Evolutionary conservation across 768 basidiomycete genomes (phyloP), one percentile per base, ranked within the genome.

Genomic region (Zangia roseola): DNA sequence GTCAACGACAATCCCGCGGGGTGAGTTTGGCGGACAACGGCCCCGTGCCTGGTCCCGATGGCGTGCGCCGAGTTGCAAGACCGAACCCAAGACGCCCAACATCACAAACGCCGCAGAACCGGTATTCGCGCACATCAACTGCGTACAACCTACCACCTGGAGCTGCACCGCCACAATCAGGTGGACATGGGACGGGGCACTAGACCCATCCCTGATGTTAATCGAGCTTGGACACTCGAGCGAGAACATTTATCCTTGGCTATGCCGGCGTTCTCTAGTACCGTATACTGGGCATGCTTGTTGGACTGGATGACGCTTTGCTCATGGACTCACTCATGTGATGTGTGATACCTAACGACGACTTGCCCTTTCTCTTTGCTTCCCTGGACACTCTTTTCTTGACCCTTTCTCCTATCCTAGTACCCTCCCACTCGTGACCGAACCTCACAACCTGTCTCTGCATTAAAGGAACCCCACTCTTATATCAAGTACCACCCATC

Each of bases 11-110:
- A 41, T 63, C 69, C 6, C 80, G 88, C 10, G 91, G 94, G 20
- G 77, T 97, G 40, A 84, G 84, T 38, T 69, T 97, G 47, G 80
- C 80, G 46, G 94, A 97, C 56, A 72, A 80, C 58, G 94, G 94
- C 13, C 91, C 91, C 33, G 88, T 94, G 2, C 84, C 88, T 34
- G 79, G 80, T 30, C 79, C 83, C 9, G 84, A 88, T 16, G 86
- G 87, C 45, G 92, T 93, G 23, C 79, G 91, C 34, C 71, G 92
- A 49, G 88, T 94, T 23, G 79, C 88, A 40, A 74, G 89, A 58
- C 81, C 78, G 40, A 61, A 73, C 9, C 36, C 53, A 9, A 75
- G 84, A 56, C 73, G 88, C 38, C 77, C 84, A 13, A 73, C 79
- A 23, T 82, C 86, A 26, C 84, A 86, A 58, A 69, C 71, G 4